These are phyloP conservation scores for Dendrobium chrysotoxum DNA, from an alignment of 106 monocot genomes.

Conservation along the genomic window DNA sequence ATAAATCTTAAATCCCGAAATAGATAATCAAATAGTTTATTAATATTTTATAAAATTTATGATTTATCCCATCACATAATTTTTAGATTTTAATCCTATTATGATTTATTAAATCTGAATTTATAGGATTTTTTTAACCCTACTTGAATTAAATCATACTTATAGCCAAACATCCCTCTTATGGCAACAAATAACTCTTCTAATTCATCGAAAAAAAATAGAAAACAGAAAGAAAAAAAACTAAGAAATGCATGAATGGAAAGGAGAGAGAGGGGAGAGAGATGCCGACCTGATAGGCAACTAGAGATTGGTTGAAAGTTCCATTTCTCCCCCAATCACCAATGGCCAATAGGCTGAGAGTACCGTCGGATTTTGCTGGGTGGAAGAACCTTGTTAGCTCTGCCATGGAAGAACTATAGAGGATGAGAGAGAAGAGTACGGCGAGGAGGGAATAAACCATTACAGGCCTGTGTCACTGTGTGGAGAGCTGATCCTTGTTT, in stretches of 20 bases:
- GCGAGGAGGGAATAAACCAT: neutral
- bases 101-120: neutral
- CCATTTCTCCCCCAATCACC: slow-evolving; percentile 57
- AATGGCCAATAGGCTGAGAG: slow-evolving; percentile 26
- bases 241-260: neutral
- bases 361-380: slow-evolving; percentile 22
- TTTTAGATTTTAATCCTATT: neutral
- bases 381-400: slow-evolving; percentile 25
- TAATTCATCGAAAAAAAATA: neutral
- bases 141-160: neutral
- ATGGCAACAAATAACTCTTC: neutral
- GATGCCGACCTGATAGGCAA: slow-evolving; percentile 25
- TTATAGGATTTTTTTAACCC: neutral
- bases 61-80: too few species aligned
- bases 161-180: neutral
- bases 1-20: too few species aligned
- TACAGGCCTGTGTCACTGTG: neutral
- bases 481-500: neutral
- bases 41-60: too few species aligned
- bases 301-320: slow-evolving; percentile 31
- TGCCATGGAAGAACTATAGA: slow-evolving; percentile 1
- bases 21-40: too few species aligned
- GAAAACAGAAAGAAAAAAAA: neutral
- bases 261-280: neutral
- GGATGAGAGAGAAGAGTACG: neutral